These are phyloP conservation scores for Pezizomycotina sp. DNA, from an alignment of 2,329 filamentous ascomycete genomes.

Conservation along the genomic window DNA sequence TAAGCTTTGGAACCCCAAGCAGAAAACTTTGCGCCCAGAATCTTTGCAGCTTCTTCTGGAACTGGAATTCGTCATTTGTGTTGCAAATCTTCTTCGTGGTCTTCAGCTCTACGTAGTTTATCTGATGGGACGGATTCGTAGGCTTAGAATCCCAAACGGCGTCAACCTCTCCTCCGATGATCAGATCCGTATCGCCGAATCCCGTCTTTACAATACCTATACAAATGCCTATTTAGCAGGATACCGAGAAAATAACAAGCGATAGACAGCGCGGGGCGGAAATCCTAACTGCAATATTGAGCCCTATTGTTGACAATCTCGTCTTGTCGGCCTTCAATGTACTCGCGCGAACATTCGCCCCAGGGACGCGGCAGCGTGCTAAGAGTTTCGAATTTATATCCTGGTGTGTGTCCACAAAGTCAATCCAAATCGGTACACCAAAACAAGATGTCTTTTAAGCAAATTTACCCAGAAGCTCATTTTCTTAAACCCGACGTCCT, in stretches of 20 bases:
- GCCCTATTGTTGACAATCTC: slow-evolving; percentile 70
- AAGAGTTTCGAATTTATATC: slow-evolving; percentile 92
- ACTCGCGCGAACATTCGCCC: slow-evolving; percentile 52
- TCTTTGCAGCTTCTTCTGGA: slow-evolving; percentile 79
- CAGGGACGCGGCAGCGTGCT: slow-evolving; percentile 60
- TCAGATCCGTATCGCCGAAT: slow-evolving; percentile 55
- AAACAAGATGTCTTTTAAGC: no score
- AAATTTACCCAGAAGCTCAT: slow-evolving; percentile 80
- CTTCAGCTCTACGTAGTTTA: slow-evolving; percentile 91
- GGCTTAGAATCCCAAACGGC: slow-evolving; percentile 80
- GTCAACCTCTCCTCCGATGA: slow-evolving; percentile 88
- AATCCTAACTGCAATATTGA: slow-evolving; percentile 64
- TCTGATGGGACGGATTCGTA: slow-evolving; percentile 43
- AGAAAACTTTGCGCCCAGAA: slow-evolving; percentile 96
- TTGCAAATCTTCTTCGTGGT: slow-evolving; percentile 59
- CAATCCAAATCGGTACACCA: no score
- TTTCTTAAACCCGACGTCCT: slow-evolving; percentile 37
- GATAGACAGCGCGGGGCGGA: neutral
- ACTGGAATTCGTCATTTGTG: slow-evolving; percentile 53
- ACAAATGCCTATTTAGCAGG: neutral
- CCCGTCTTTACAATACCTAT: slow-evolving; percentile 58
- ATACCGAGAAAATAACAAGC: no score
- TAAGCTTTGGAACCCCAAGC: slow-evolving; percentile 76
- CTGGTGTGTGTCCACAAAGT: no score
- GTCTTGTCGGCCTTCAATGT: slow-evolving; percentile 59